Conservation (phyloP, 2,329 filamentous ascomycete species). For the Ceratocystis ficicola region DNA sequence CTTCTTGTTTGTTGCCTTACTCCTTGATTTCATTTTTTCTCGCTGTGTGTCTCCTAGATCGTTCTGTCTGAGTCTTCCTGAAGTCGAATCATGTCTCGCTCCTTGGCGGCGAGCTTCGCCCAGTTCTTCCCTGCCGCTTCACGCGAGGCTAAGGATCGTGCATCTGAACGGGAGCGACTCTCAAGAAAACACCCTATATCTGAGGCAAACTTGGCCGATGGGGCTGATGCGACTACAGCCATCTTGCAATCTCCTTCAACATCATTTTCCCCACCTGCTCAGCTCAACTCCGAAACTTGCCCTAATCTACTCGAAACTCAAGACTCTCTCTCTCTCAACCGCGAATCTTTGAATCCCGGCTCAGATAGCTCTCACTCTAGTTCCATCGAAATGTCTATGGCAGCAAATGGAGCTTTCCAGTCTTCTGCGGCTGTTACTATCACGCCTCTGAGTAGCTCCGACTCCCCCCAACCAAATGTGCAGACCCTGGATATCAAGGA, state of each 20-base stretch:
- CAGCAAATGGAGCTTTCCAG: conserved; percentile 8
- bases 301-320: conserved; percentile 1
- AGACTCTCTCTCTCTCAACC: conserved; percentile 44
- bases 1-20: not conserved
- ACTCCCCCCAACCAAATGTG: conserved; percentile 33
- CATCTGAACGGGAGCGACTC: conserved; percentile 48
- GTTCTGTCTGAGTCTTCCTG: not conserved
- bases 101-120: conserved; percentile 63
- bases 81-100: conserved; percentile 60
- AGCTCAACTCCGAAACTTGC: conserved; percentile 6
- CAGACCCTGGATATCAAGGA: conserved; percentile 1
- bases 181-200: conserved; percentile 10
- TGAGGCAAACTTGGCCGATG: not conserved
- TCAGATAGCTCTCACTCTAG: conserved; percentile 62
- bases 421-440: conserved; percentile 34
- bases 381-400: conserved; percentile 30
- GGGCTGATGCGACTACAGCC: not conserved
- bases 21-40: not conserved
- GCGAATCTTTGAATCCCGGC: conserved; percentile 58
- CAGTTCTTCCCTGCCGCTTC: conserved; percentile 77
- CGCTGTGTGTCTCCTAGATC: not conserved
- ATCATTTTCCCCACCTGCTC: not conserved
- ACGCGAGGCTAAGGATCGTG: conserved; percentile 47
- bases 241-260: not conserved
- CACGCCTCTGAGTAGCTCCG: conserved; percentile 41